phyloP scores from a whole-genome alignment of 495 filamentous ascomycete genomes.

The Penicillium paxilli region DNA sequence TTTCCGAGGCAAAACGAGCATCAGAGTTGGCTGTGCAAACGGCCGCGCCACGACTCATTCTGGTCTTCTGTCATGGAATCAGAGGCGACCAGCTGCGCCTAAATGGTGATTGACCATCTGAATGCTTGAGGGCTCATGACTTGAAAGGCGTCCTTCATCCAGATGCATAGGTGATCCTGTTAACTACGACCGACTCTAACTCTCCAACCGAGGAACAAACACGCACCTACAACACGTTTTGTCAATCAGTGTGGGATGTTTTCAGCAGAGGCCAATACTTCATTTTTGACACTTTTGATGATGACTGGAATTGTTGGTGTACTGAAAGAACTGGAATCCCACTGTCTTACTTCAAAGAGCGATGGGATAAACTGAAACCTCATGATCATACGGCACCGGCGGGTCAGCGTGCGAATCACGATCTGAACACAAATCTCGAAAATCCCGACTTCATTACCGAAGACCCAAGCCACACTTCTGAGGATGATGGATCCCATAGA shows the following conservation, averaged over 20 bases:
- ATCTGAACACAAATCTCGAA: too few species aligned
- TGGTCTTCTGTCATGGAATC: background rate
- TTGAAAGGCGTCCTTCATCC: background rate
- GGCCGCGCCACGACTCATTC: background rate
- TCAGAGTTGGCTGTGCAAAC: background rate
- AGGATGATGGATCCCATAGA: too few species aligned
- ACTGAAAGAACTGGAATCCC: slow-evolving; percentile 3
- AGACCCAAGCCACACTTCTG: too few species aligned
- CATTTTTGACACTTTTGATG: background rate
- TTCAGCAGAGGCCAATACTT: background rate
- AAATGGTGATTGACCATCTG: background rate
- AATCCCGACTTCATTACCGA: too few species aligned
- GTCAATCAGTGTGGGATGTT: too few species aligned
- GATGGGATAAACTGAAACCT: background rate
- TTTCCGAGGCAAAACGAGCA: background rate
- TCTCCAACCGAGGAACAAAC: too few species aligned
- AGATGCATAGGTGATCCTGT: background rate
- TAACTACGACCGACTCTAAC: background rate
- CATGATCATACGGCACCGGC: background rate
- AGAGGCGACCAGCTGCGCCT: background rate
- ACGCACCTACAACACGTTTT: too few species aligned
- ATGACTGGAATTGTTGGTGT: background rate
- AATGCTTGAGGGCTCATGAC: background rate
- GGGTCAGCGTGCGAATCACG: background rate
- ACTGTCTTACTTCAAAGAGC: background rate